These are phyloP conservation scores for Astragalus glycyphyllos DNA, from an alignment of 306 rosid genomes.

Conservation along the genomic window DNA sequence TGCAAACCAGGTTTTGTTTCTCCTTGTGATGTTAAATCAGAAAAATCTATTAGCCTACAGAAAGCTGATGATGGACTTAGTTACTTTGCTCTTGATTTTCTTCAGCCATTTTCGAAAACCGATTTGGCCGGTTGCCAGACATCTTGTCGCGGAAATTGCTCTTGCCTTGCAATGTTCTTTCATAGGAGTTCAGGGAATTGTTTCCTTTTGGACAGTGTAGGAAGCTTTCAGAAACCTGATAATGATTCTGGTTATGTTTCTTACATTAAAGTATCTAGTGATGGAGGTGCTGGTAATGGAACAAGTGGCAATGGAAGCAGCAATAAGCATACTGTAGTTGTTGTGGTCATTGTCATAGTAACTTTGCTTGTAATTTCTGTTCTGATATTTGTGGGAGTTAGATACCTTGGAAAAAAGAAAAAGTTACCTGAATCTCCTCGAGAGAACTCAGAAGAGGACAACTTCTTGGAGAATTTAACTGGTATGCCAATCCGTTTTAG, in stretches of 20 bases:
- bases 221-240: conserved; percentile 66
- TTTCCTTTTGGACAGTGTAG: conserved; percentile 69
- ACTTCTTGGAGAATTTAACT: conserved; percentile 73
- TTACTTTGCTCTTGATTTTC: conserved; percentile 73
- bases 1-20: conserved; percentile 70
- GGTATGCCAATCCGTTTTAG: conserved; percentile 82
- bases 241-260: conserved; percentile 64
- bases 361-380: conserved; percentile 57
- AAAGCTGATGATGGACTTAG: conserved; percentile 60
- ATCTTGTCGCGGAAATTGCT: conserved; percentile 71
- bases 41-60: conserved; percentile 45
- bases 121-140: conserved; percentile 67
- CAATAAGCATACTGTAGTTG: conserved; percentile 50
- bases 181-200: conserved; percentile 74
- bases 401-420: conserved; percentile 55
- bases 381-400: conserved; percentile 57
- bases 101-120: conserved; percentile 63
- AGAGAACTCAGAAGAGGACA: conserved; percentile 80
- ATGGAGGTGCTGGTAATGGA: conserved; percentile 43
- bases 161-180: conserved; percentile 85
- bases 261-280: conserved; percentile 62
- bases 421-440: conserved; percentile 51
- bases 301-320: conserved; percentile 46
- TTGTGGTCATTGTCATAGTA: conserved; percentile 60
- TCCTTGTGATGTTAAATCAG: conserved; percentile 51